Evolutionary conservation across 306 rosid species (phyloP).

Genomic region (Prunus padus): DNA sequence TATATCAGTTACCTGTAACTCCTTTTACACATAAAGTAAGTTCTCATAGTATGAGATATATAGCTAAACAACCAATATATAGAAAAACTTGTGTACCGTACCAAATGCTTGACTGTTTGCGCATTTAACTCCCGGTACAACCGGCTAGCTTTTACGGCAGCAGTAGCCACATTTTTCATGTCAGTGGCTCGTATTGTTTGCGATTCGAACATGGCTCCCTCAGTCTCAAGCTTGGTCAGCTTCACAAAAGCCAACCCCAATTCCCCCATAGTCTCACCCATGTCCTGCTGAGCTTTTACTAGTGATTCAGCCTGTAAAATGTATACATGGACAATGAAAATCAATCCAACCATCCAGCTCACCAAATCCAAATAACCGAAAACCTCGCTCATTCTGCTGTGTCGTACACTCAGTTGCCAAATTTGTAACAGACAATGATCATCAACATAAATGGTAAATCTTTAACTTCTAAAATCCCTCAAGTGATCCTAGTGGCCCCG

Average conservation of each 20-base stretch:
- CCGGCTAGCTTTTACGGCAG: slow-evolving; percentile 85
- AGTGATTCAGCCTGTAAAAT: slow-evolving; percentile 56
- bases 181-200: slow-evolving; percentile 74
- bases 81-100: slow-evolving; percentile 24
- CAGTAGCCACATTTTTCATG: slow-evolving; percentile 79
- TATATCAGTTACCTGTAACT: background rate
- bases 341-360: background rate
- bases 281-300: slow-evolving; percentile 7
- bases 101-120: slow-evolving; percentile 94
- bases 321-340: background rate
- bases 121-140: slow-evolving; percentile 74
- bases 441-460: background rate
- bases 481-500: background rate
- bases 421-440: background rate
- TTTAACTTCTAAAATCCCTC: background rate
- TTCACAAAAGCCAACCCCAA: slow-evolving; percentile 26
- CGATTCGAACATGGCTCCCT: slow-evolving; percentile 57
- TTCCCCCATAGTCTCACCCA: slow-evolving; percentile 3
- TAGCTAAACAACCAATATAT: background rate
- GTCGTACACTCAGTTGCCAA: background rate
- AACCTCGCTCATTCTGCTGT: background rate
- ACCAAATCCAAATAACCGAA: background rate
- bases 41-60: background rate
- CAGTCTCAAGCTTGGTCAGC: slow-evolving; percentile 80
- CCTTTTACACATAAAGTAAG: background rate